Percentiles rank a stretch among this genome's conserved stretches.
phyloP scores from a whole-genome alignment of 495 filamentous ascomycete genomes.

The Xylaria castorea region DNA sequence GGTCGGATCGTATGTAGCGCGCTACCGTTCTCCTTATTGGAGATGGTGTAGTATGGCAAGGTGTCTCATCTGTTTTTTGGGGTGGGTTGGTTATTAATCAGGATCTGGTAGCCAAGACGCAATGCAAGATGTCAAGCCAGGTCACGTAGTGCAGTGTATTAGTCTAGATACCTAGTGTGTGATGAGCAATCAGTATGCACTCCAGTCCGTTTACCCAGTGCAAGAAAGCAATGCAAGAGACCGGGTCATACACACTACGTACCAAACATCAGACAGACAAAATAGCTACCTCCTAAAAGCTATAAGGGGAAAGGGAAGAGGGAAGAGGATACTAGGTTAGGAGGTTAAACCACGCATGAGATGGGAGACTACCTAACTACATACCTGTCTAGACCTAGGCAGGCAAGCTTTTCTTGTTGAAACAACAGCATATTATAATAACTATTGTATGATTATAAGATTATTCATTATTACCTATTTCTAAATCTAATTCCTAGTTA shows the following conservation, averaged over 20 bases:
- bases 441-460: slow-evolving; percentile 5
- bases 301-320: background rate
- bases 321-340: background rate
- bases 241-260: background rate
- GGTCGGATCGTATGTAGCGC: slow-evolving; percentile 17
- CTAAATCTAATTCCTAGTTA: background rate
- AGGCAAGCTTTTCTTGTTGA: slow-evolving; percentile 11
- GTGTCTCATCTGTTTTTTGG: slow-evolving; percentile 10
- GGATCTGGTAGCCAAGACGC: slow-evolving; percentile 14
- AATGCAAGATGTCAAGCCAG: slow-evolving; percentile 18
- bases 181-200: slow-evolving; percentile 1
- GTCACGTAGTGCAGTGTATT: slow-evolving; percentile 1
- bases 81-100: slow-evolving; percentile 13
- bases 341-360: background rate
- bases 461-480: slow-evolving; percentile 5
- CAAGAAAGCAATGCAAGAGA: background rate
- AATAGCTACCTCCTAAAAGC: background rate
- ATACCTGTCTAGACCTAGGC: background rate
- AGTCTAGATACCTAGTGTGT: background rate
- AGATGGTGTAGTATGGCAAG: background rate
- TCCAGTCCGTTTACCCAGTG: background rate
- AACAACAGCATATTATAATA: background rate
- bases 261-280: background rate
- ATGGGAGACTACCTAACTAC: background rate
- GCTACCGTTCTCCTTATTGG: slow-evolving; percentile 5